Evolutionary conservation across 202 grass and related monocot genomes (phyloP).

Genomic region (Bolboschoenoplectus hybrid): DNA sequence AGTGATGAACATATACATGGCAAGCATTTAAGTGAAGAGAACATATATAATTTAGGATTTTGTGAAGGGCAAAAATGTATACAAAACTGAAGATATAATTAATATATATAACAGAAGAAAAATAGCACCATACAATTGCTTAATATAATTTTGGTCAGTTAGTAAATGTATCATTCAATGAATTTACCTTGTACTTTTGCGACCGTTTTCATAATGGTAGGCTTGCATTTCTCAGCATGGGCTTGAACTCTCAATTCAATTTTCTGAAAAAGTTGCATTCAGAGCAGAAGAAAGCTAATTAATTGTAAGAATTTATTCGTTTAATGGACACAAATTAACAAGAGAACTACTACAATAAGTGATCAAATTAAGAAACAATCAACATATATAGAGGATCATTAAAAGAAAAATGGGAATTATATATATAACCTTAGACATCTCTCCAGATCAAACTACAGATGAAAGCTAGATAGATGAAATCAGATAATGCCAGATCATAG

Average conservation of each 20-base stretch:
- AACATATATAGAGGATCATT: neutral
- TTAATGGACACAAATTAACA: neutral
- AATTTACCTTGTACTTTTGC: conserved; percentile 53
- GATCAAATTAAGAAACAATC: neutral
- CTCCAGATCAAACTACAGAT: neutral
- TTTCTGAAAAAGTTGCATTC: conserved; percentile 50
- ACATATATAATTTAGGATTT: neutral
- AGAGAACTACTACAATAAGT: neutral
- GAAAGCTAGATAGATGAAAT: neutral
- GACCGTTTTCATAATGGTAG: conserved; percentile 51
- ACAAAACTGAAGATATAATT: neutral
- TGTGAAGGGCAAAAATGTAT: neutral
- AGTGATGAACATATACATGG: neutral
- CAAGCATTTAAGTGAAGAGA: neutral
- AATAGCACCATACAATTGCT: neutral
- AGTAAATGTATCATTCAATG: neutral
- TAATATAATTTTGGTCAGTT: neutral
- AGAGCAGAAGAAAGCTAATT: neutral
- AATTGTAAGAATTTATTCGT: conserved; percentile 1
- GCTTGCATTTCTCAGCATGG: conserved; percentile 47
- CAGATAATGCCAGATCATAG: neutral
- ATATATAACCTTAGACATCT: conserved; percentile 35
- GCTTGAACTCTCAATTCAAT: conserved; percentile 71
- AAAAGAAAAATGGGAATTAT: neutral
- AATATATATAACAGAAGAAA: neutral